Percentiles rank a stretch among this genome's conserved stretches.
Evolutionary conservation across 78 protist genomes (phyloP).

Genomic region (Creolimax fragrantissima): DNA sequence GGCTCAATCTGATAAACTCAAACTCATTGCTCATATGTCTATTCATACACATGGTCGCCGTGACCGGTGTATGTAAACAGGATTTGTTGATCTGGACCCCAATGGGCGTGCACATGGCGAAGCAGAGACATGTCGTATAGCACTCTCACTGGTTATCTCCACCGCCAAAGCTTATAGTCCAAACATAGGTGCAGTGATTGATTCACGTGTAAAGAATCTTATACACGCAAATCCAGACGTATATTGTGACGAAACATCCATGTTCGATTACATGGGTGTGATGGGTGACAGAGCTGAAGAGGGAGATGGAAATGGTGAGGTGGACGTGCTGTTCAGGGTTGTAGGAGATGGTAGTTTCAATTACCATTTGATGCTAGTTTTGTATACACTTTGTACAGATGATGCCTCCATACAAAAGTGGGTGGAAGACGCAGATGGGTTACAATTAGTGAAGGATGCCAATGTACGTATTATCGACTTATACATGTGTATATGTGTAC

Average conservation of each 20-base stretch:
- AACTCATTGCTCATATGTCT: no score
- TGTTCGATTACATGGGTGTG: no score
- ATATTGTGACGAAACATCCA: no score
- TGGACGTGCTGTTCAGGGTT: background rate
- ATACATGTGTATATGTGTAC: background rate
- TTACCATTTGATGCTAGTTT: background rate
- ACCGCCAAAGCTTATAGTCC: background rate
- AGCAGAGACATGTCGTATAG: background rate
- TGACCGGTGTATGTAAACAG: no score
- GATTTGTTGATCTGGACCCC: background rate
- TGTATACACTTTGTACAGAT: background rate
- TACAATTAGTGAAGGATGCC: background rate
- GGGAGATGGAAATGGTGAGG: background rate
- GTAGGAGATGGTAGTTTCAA: background rate
- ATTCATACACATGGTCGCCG: no score
- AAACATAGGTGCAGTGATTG: no score
- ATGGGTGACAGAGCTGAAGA: background rate
- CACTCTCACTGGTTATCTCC: background rate
- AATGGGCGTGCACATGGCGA: background rate
- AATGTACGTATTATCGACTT: background rate
- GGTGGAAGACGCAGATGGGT: background rate
- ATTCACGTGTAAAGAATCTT: no score
- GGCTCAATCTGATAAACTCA: no score
- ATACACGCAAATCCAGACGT: no score
- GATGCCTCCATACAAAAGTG: background rate